phyloP scores from a whole-genome alignment of 2,329 filamentous ascomycete genomes.

The Rhynchosporium graminicola region DNA sequence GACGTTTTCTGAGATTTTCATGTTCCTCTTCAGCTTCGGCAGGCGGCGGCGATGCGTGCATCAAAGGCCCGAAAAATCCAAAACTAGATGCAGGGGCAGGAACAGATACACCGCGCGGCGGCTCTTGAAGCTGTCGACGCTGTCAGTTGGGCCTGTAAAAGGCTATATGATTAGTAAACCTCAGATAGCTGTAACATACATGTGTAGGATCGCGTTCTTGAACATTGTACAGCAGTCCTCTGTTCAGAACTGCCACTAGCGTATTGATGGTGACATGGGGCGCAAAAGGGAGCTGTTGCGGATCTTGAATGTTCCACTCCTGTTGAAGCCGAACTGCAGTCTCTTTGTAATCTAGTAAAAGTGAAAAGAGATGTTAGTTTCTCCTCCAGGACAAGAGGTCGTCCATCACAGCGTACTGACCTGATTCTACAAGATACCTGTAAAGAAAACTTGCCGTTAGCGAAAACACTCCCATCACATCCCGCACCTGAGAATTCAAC shows the following conservation, averaged over 20 bases:
- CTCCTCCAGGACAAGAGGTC: constrained; percentile 10
- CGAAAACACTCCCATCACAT: constrained; percentile 35
- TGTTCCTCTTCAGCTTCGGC: constrained; percentile 35
- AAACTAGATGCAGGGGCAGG: constrained; percentile 33
- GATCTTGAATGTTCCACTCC: constrained; percentile 65
- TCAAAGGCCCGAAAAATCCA: constrained; percentile 41
- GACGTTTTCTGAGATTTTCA: constrained; percentile 39
- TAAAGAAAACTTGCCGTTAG: constrained; percentile 35
- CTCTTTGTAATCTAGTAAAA: constrained; percentile 62
- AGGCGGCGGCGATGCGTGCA: constrained; percentile 32
- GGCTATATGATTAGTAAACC: constrained; percentile 14
- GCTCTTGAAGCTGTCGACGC: constrained; percentile 24
- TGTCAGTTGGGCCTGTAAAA: constrained; percentile 15
- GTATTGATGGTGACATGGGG: constrained; percentile 65
- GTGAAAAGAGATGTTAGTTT: constrained; percentile 14
- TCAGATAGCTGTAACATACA: constrained; percentile 33
- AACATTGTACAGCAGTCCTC: constrained; percentile 61
- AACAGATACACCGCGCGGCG: constrained; percentile 24
- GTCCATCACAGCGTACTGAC: constrained; percentile 32
- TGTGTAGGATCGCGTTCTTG: constrained; percentile 52
- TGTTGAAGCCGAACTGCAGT: constrained; percentile 68
- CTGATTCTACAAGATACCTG: constrained; percentile 42
- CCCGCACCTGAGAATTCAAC: constrained; percentile 32
- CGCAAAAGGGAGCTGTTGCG: constrained; percentile 64
- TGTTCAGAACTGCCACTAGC: constrained; percentile 63